A percentile compares a stretch with the other conserved stretches of the same genome.
Evolutionary conservation across 129 eudicot genomes (phyloP).

Genomic region (Pittosporum tobira): DNA sequence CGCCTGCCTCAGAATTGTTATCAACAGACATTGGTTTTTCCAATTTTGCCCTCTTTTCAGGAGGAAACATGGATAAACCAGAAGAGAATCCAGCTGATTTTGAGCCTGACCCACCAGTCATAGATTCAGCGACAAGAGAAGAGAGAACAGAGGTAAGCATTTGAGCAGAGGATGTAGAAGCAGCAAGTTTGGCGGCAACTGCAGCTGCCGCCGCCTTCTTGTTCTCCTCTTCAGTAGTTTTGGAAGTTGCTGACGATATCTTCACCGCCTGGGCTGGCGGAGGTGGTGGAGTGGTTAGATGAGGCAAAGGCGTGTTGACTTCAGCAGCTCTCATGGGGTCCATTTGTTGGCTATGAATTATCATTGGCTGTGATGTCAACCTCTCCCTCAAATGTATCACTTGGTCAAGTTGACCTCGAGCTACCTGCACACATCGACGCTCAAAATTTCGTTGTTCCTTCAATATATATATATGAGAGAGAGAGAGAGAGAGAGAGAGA

Average conservation of each 20-base stretch:
- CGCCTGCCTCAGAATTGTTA: too few relatives aligned
- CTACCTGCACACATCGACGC: constrained; percentile 63
- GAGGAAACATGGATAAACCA: constrained; percentile 45
- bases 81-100: constrained; percentile 34
- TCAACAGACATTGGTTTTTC: constrained; percentile 41
- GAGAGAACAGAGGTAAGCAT: constrained; percentile 79
- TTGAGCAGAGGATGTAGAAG: constrained; percentile 84
- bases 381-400: constrained; percentile 35
- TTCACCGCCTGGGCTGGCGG: constrained; percentile 29
- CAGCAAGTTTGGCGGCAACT: constrained; percentile 84
- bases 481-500: too few relatives aligned
- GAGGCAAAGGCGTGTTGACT: constrained; percentile 10
- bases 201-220: constrained; percentile 81
- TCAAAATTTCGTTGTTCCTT: too few relatives aligned
- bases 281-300: constrained; percentile 2
- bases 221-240: constrained; percentile 56
- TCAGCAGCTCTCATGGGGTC: constrained; percentile 17
- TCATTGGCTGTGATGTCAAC: constrained; percentile 26
- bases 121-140: constrained; percentile 81
- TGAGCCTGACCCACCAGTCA: constrained; percentile 35
- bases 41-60: constrained; percentile 52
- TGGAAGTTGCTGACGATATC: constrained; percentile 29
- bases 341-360: too few relatives aligned
- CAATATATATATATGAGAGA: too few relatives aligned
- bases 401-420: constrained; percentile 43